Conservation (phyloP, 345 rosid genomes). For the Pugionium cornutum region DNA sequence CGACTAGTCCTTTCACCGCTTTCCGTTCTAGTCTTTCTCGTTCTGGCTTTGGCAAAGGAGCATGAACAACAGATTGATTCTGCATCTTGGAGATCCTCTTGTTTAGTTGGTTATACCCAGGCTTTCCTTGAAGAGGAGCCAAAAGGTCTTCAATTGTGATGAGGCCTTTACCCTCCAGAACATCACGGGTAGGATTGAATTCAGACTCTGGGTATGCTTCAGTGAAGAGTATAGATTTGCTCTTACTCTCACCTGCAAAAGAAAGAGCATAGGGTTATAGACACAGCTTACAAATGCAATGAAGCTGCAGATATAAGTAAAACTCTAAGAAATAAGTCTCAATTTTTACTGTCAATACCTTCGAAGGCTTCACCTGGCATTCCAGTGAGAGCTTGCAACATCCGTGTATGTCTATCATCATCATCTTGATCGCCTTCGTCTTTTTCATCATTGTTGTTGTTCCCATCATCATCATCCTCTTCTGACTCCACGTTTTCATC, state of each 20-base stretch:
- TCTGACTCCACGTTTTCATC: conserved; percentile 77
- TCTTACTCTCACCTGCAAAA: conserved; percentile 59
- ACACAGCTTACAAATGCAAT: conserved; percentile 12
- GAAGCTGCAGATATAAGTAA: conserved; percentile 12
- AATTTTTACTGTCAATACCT: conserved; percentile 46
- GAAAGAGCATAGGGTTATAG: not conserved
- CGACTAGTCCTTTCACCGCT: conserved; percentile 56
- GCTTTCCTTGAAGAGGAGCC: conserved; percentile 61
- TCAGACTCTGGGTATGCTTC: conserved; percentile 92
- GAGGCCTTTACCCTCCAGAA: conserved; percentile 66
- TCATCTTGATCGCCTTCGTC: conserved; percentile 47
- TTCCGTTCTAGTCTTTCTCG: conserved; percentile 78
- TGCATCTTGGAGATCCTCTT: conserved; percentile 55
- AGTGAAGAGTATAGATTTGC: conserved; percentile 51
- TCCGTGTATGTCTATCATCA: conserved; percentile 63
- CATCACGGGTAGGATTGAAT: conserved; percentile 80
- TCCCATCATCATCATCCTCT: conserved; percentile 42
- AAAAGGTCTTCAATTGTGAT: conserved; percentile 67
- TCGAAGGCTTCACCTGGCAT: conserved; percentile 75
- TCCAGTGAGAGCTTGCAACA: conserved; percentile 85
- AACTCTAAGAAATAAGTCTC: conserved; percentile 7
- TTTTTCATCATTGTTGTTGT: conserved; percentile 27
- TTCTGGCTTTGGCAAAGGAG: conserved; percentile 74
- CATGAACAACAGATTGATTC: conserved; percentile 54
- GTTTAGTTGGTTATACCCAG: conserved; percentile 58